Conservation (phyloP, 257 asterid species). For the Solanum dulcamara region DNA sequence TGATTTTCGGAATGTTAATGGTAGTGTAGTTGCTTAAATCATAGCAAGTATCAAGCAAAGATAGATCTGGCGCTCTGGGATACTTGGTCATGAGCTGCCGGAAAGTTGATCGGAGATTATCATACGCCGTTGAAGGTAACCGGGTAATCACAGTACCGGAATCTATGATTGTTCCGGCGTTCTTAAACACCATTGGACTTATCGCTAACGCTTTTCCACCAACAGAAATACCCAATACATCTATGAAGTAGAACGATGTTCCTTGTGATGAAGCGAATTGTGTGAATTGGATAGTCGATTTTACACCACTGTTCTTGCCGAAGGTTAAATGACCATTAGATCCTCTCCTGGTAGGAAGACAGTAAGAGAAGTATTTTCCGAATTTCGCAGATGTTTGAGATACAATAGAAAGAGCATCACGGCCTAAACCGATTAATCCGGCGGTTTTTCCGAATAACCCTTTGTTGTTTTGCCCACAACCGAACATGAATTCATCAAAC, state of each 20-base stretch:
- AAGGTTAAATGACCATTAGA: conserved; percentile 56
- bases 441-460: conserved; percentile 53
- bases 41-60: conserved; percentile 62
- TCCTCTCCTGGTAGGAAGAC: conserved; percentile 49
- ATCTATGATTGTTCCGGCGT: conserved; percentile 49
- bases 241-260: conserved; percentile 34
- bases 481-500: conserved; percentile 40
- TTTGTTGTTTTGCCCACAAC: conserved; percentile 65
- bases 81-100: conserved; percentile 34
- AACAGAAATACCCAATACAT: conserved; percentile 23
- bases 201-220: conserved; percentile 41
- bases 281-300: conserved; percentile 21
- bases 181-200: conserved; percentile 27
- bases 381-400: conserved; percentile 51
- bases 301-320: conserved; percentile 20
- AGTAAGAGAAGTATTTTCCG: conserved; percentile 59
- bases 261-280: conserved; percentile 26
- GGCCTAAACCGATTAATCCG: conserved; percentile 67
- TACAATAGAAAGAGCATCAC: conserved; percentile 36
- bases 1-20: conserved; percentile 30
- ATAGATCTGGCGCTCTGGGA: conserved; percentile 30
- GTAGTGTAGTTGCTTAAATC: conserved; percentile 26
- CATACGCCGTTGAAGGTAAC: conserved; percentile 48
- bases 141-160: conserved; percentile 76
- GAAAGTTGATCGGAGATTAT: conserved; percentile 28